Evolutionary conservation across 2,329 filamentous ascomycete genomes (phyloP).

Genomic region (Penicillium sp.): DNA sequence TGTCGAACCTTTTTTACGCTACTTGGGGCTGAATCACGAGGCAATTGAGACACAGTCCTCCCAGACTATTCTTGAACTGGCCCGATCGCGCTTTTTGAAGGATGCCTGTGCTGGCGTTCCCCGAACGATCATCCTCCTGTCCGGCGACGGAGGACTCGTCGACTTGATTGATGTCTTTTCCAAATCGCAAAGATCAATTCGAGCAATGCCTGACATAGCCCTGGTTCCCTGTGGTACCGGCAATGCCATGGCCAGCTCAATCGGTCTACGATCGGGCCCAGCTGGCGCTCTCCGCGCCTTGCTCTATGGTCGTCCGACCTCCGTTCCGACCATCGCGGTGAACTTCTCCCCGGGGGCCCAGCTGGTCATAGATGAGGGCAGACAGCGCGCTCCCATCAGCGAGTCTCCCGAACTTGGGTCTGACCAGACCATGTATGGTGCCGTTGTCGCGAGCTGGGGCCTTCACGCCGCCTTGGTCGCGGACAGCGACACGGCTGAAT

Average conservation of each 20-base stretch:
- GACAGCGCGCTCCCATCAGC: constrained; percentile 34
- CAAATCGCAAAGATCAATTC: constrained; percentile 15
- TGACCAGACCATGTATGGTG: constrained; percentile 52
- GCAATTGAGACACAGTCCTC: constrained; percentile 59
- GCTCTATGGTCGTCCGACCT: constrained; percentile 49
- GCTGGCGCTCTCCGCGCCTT: constrained; percentile 51
- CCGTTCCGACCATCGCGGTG: constrained; percentile 59
- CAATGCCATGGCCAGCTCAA: constrained; percentile 42
- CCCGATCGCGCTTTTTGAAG: constrained; percentile 45
- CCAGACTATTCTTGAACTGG: constrained; percentile 60
- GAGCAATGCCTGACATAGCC: constrained; percentile 50
- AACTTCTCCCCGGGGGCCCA: constrained; percentile 55
- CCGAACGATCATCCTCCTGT: constrained; percentile 69
- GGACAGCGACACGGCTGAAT: constrained; percentile 79
- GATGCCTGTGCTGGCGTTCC: constrained; percentile 43
- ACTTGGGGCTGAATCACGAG: constrained; percentile 46
- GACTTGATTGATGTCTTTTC: constrained; percentile 69
- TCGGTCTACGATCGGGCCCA: constrained; percentile 24
- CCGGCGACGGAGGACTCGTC: constrained; percentile 79
- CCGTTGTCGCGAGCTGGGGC: constrained; percentile 83
- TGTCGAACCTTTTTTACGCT: constrained; percentile 51
- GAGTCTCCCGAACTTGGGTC: constrained; percentile 19
- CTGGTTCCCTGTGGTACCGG: constrained; percentile 50
- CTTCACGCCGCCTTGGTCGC: constrained; percentile 84
- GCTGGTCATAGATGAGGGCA: constrained; percentile 39